Evolutionary conservation across 2,329 filamentous ascomycete genomes (phyloP).

Genomic region (Apiospora kogelbergensis): DNA sequence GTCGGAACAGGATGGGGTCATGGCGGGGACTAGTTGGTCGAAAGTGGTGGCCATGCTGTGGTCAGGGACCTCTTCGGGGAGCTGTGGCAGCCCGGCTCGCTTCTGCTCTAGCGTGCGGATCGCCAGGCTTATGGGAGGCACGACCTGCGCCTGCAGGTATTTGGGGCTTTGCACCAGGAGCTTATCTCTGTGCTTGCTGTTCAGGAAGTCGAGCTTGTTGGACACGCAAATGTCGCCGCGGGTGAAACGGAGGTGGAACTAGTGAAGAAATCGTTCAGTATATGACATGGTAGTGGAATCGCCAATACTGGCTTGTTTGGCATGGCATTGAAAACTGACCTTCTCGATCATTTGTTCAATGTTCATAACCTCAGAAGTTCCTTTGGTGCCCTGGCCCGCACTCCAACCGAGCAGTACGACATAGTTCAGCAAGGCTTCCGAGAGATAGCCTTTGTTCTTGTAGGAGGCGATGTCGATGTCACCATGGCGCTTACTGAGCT

Average conservation of each 20-base stretch:
- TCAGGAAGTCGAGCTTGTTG: slow-evolving; percentile 78
- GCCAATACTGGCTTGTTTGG: neutral
- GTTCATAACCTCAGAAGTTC: slow-evolving; percentile 67
- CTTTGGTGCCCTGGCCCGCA: slow-evolving; percentile 37
- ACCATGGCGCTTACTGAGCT: slow-evolving; percentile 82
- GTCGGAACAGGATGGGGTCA: neutral
- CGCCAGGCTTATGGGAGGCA: slow-evolving; percentile 10
- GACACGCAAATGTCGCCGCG: slow-evolving; percentile 85
- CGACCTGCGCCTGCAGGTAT: slow-evolving; percentile 9
- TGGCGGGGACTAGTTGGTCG: neutral
- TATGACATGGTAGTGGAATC: neutral
- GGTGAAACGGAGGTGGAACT: slow-evolving; percentile 87
- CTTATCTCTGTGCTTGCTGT: slow-evolving; percentile 38
- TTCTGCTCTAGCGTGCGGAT: slow-evolving; percentile 7
- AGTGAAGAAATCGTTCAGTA: neutral
- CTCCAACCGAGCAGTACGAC: slow-evolving; percentile 84
- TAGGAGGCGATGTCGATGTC: slow-evolving; percentile 53
- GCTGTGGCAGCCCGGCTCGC: neutral
- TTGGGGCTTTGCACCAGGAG: slow-evolving; percentile 4
- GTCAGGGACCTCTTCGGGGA: neutral
- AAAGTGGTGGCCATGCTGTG: neutral
- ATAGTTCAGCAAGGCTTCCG: slow-evolving; percentile 69
- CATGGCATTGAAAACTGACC: slow-evolving; percentile 42
- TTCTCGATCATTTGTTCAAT: slow-evolving; percentile 69
- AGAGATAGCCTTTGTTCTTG: slow-evolving; percentile 44